Percentiles rank a stretch among this genome's conserved stretches.
Evolutionary conservation across 257 asterid species (phyloP).

Genomic region (Ehretia macrophylla): DNA sequence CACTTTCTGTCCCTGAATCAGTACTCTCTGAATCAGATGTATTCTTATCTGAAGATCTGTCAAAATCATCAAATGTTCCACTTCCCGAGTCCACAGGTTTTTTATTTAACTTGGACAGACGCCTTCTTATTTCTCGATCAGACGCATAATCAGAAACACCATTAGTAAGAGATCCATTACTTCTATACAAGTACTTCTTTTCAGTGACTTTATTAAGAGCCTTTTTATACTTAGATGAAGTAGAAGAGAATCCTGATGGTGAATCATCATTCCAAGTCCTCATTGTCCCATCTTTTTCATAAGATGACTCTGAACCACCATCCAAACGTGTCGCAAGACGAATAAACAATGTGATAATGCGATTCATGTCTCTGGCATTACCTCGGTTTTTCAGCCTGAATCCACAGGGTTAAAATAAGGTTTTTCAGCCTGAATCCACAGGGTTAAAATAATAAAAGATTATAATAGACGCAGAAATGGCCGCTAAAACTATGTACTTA

Average conservation of each 20-base stretch:
- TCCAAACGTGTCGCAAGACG: slow-evolving; percentile 81
- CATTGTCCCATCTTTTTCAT: too few relatives aligned
- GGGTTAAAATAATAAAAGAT: neutral
- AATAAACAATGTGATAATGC: slow-evolving; percentile 57
- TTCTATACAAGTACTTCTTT: slow-evolving; percentile 53
- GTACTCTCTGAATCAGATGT: slow-evolving; percentile 59
- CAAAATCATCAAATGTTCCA: slow-evolving; percentile 78
- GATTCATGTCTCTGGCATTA: slow-evolving; percentile 66
- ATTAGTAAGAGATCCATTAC: slow-evolving; percentile 51
- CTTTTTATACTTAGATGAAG: slow-evolving; percentile 68
- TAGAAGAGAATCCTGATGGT: slow-evolving; percentile 81
- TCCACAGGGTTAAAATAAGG: too few relatives aligned
- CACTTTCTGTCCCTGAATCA: slow-evolving; percentile 89
- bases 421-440: slow-evolving; percentile 51
- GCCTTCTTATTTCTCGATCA: slow-evolving; percentile 83
- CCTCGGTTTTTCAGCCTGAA: slow-evolving; percentile 64
- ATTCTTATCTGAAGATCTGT: slow-evolving; percentile 66
- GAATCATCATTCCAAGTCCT: slow-evolving; percentile 48
- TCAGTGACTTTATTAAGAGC: slow-evolving; percentile 47
- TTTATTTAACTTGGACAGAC: slow-evolving; percentile 74
- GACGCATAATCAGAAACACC: slow-evolving; percentile 68
- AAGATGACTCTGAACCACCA: slow-evolving; percentile 43
- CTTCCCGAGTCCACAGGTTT: slow-evolving; percentile 74
- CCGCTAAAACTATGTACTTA: neutral
- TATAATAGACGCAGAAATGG: neutral